Percentiles rank a stretch among this genome's conserved stretches.
Conservation (phyloP, 345 rosid species). For the Hibiscus trionum region DNA sequence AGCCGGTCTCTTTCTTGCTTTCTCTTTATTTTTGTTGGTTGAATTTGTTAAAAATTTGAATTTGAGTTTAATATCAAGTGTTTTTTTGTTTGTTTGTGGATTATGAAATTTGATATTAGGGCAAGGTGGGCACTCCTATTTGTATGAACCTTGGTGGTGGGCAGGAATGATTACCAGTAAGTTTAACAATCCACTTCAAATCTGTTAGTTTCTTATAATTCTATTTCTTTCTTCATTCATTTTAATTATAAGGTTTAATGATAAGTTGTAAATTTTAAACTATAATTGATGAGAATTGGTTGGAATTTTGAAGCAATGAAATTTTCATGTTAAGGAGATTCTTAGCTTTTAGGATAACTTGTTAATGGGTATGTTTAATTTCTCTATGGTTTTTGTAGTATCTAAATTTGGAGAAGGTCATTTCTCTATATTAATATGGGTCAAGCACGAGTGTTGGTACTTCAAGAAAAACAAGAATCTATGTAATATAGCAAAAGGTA, state of each 20-base stretch:
- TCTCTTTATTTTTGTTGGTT: neutral
- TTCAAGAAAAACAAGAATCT: neutral
- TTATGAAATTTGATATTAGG: conserved; percentile 30
- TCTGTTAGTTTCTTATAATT: neutral
- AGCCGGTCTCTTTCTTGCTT: conserved; percentile 38
- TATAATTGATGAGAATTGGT: neutral
- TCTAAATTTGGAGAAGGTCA: neutral
- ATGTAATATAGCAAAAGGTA: neutral
- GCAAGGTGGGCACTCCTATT: conserved; percentile 73
- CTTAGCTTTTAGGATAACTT: neutral
- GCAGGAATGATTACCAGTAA: conserved; percentile 85
- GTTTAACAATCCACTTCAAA: conserved; percentile 14
- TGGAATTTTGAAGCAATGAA: neutral
- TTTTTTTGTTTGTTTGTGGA: neutral
- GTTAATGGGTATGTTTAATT: neutral
- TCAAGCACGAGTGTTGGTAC: neutral
- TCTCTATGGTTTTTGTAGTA: neutral
- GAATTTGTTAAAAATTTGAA: neutral
- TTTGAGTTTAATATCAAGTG: neutral
- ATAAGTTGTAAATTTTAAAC: neutral
- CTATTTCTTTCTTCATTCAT: neutral
- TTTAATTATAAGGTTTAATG: too few species aligned
- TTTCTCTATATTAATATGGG: neutral
- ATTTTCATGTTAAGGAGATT: neutral
- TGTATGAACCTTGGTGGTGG: conserved; percentile 95